Conservation (phyloP, 2,329 filamentous ascomycete species). For the Elsinoe batatas region DNA sequence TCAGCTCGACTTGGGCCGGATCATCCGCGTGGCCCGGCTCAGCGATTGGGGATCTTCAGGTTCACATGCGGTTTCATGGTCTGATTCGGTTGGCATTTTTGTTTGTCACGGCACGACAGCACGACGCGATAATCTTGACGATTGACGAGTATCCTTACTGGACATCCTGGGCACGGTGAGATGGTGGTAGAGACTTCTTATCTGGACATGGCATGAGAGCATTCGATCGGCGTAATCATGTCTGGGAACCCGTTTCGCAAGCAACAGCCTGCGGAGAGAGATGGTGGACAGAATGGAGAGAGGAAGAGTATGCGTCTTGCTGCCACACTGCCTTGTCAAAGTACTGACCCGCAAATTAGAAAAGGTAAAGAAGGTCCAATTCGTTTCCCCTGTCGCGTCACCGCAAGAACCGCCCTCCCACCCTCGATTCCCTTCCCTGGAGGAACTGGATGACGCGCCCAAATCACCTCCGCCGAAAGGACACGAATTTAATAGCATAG, state of each 20-base stretch:
- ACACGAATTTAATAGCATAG: slow-evolving; percentile 5
- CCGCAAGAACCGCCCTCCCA: slow-evolving; percentile 11
- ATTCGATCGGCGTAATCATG: slow-evolving; percentile 4
- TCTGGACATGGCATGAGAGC: slow-evolving; percentile 2
- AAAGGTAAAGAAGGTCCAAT: slow-evolving; percentile 13
- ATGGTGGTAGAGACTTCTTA: not conserved
- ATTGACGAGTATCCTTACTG: too few species aligned
- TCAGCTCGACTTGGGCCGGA: slow-evolving; percentile 1
- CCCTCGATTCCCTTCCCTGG: slow-evolving; percentile 11
- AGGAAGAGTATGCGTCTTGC: not conserved
- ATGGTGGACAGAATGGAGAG: not conserved
- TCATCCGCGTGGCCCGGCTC: slow-evolving; percentile 12
- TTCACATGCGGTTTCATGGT: slow-evolving; percentile 2
- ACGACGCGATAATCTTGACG: not conserved
- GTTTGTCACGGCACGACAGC: not conserved
- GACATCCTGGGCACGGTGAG: not conserved
- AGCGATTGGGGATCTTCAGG: slow-evolving; percentile 8
- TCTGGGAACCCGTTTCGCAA: slow-evolving; percentile 14
- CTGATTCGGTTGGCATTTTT: not conserved
- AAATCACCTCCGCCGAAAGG: slow-evolving; percentile 11
- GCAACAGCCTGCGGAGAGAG: not conserved
- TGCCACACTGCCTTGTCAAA: not conserved
- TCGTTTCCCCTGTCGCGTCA: slow-evolving; percentile 11
- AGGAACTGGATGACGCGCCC: slow-evolving; percentile 11
- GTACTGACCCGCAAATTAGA: not conserved